Evolutionary conservation across 306 rosid genomes (phyloP).

Genomic region (cucumber (Cucumis sativus)): Cucumber_9930_V3 NC_026659.2:30069001-30069500

Average conservation of each 20-base stretch:
- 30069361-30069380: neutral
- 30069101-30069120: constrained; percentile 69
- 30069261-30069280: constrained; percentile 66
- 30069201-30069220: constrained; percentile 69
- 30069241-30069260: constrained; percentile 72
- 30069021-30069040: constrained; percentile 51
- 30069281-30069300: constrained; percentile 30
- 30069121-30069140: constrained; percentile 51
- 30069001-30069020: constrained; percentile 71
- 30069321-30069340: neutral
- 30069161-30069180: constrained; percentile 67
- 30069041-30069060: constrained; percentile 67
- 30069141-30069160: constrained; percentile 64
- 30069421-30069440: neutral
- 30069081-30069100: constrained; percentile 49
- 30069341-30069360: neutral
- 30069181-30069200: constrained; percentile 65
- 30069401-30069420: neutral
- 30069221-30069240: constrained; percentile 88
- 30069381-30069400: neutral
- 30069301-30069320: constrained; percentile 31
- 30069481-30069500: constrained; percentile 22
- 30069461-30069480: constrained; percentile 33
- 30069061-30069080: constrained; percentile 61
- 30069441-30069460: neutral